Evolutionary conservation across 2,329 filamentous ascomycete genomes (phyloP).

Genomic region (Tolypocladium ophioglossoides): DNA sequence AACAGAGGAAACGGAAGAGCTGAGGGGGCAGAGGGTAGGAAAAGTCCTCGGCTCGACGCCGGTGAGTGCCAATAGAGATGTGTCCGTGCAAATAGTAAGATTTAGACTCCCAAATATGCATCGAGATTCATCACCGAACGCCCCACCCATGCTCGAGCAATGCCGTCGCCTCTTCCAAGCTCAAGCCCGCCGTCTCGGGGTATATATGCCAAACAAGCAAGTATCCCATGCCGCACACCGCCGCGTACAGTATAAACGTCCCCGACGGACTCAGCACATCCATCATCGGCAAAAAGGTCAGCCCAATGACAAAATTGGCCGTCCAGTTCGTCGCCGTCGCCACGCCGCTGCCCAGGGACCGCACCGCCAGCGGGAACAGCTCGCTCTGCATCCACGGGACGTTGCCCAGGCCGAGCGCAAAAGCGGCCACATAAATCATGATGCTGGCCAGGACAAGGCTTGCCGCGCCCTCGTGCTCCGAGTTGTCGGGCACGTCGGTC

Average conservation of each 20-base stretch:
- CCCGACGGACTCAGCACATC: conserved; percentile 58
- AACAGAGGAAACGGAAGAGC: no score
- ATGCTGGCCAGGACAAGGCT: conserved; percentile 61
- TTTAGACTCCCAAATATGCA: no score
- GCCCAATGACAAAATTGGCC: conserved; percentile 73
- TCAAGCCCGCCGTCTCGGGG: conserved; percentile 75
- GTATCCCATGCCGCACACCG: conserved; percentile 60
- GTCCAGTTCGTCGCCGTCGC: conserved; percentile 79
- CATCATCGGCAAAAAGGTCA: conserved; percentile 87
- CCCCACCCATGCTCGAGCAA: conserved; percentile 67
- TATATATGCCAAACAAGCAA: conserved; percentile 62
- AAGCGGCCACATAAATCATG: conserved; percentile 74
- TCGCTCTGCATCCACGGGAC: conserved; percentile 97
- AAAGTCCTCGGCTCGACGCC: no score
- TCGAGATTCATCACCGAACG: conserved; percentile 31
- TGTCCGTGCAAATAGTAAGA: no score
- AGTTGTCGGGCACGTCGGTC: conserved; percentile 6
- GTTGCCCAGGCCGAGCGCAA: conserved; percentile 79
- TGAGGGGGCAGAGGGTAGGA: no score
- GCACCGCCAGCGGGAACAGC: conserved; percentile 69
- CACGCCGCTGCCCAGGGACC: conserved; percentile 60
- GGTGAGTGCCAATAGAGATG: no score
- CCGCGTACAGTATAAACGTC: conserved; percentile 75
- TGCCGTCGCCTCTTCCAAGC: conserved; percentile 67
- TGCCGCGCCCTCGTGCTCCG: conserved; percentile 25